Evolutionary conservation across 208 protist genomes (phyloP).

Genomic region (Wallacemonas sp.): DNA sequence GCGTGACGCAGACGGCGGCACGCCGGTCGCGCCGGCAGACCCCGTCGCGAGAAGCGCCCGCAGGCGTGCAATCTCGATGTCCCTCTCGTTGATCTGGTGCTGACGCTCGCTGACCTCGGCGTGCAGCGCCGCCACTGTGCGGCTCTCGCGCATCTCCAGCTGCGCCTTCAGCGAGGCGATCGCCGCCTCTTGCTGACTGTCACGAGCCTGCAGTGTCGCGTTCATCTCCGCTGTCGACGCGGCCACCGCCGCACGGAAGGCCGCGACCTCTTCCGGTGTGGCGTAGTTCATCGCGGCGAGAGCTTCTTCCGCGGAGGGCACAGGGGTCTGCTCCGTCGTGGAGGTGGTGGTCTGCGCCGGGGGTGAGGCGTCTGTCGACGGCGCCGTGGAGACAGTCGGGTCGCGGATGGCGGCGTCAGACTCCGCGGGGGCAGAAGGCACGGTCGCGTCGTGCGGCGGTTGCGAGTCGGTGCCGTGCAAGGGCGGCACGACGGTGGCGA

Average conservation of each 20-base stretch:
- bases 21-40: neutral
- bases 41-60: neutral
- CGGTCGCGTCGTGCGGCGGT: no score
- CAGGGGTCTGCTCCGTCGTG: no score
- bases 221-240: neutral
- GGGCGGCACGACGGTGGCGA: no score
- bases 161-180: neutral
- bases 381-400: no score
- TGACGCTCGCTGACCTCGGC: conserved; percentile 3
- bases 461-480: no score
- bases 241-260: neutral
- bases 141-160: neutral
- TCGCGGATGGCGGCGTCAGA: no score
- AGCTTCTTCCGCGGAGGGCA: no score
- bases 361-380: no score
- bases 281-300: no score
- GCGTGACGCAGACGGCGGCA: neutral
- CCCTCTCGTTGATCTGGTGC: neutral
- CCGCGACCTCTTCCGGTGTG: neutral
- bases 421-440: no score
- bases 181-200: neutral
- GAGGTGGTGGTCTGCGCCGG: no score
- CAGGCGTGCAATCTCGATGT: neutral
- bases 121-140: neutral
- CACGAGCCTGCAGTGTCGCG: neutral